phyloP scores from a whole-genome alignment of 169 alveolate genomes.

The Plasmodium fragile region DNA sequence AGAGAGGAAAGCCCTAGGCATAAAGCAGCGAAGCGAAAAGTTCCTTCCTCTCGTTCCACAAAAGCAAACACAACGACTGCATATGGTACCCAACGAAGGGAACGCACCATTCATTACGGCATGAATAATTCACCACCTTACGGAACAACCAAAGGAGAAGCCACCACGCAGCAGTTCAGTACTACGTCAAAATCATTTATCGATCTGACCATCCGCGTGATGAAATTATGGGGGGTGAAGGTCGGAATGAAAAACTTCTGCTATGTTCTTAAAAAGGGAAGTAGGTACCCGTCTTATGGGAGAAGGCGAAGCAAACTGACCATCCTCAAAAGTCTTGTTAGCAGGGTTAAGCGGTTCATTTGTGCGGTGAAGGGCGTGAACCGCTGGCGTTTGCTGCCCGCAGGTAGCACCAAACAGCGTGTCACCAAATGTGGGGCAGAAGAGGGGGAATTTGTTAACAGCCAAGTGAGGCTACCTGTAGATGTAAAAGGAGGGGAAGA shows the following conservation, averaged over 20 bases:
- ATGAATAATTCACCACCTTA: neutral
- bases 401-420: neutral
- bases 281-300: neutral
- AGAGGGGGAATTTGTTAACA: neutral
- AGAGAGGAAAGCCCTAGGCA: neutral
- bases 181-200: constrained; percentile 48
- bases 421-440: neutral
- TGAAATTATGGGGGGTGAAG: constrained; percentile 46
- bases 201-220: constrained; percentile 34
- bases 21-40: neutral
- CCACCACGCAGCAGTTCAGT: neutral
- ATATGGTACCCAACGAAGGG: neutral
- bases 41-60: neutral
- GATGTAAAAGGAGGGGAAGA: neutral
- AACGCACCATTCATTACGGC: neutral
- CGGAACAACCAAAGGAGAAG: neutral
- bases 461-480: neutral
- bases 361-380: neutral
- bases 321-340: neutral
- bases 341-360: neutral
- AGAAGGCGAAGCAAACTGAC: neutral
- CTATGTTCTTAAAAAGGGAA: neutral
- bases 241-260: neutral
- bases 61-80: neutral
- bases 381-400: neutral